Conservation (phyloP, 75 land plant genomes). For the Cupressus sempervirens region DNA sequence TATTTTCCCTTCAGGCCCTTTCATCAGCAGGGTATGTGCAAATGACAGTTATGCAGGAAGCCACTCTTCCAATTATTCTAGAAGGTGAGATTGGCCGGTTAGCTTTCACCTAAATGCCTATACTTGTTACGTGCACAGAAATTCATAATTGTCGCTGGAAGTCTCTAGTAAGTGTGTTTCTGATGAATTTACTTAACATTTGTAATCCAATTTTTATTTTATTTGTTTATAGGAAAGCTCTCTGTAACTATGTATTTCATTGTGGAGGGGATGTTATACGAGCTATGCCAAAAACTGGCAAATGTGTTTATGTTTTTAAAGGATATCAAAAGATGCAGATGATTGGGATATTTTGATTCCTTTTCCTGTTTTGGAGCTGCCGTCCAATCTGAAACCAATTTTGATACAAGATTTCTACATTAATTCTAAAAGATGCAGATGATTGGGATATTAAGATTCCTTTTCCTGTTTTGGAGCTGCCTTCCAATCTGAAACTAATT, state of each 20-base stretch:
- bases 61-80: slow-evolving; percentile 63
- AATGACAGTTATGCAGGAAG: slow-evolving; percentile 83
- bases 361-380: not conserved
- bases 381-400: too few relatives aligned
- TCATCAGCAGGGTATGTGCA: slow-evolving; percentile 61
- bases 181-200: not conserved
- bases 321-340: not conserved
- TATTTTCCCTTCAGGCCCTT: slow-evolving; percentile 73
- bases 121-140: not conserved
- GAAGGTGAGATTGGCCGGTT: slow-evolving; percentile 41
- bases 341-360: not conserved
- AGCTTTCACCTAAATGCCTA: not conserved
- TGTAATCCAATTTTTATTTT: not conserved
- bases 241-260: not conserved
- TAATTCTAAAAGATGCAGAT: not conserved
- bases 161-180: not conserved
- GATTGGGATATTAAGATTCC: not conserved
- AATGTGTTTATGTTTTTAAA: not conserved
- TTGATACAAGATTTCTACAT: too few relatives aligned
- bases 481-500: not conserved
- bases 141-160: not conserved
- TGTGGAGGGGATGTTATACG: not conserved
- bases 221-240: not conserved
- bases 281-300: not conserved
- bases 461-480: not conserved